Evolutionary conservation across 2,329 filamentous ascomycete species (phyloP).

Genomic region (Aphanocladium album): DNA sequence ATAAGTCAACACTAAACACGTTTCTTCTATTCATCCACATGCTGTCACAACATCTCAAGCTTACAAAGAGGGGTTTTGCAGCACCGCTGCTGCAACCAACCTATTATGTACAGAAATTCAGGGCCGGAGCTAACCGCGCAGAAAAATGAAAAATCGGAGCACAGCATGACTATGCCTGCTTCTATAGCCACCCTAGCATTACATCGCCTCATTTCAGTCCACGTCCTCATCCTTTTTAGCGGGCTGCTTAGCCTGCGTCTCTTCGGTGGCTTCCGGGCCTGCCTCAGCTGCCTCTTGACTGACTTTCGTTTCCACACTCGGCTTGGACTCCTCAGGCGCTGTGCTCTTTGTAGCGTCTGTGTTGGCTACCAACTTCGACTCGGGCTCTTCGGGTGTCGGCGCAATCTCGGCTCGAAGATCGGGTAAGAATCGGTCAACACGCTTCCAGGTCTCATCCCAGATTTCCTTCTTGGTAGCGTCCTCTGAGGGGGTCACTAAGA

Average conservation of each 20-base stretch:
- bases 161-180: neutral
- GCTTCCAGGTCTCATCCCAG: conserved; percentile 60
- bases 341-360: neutral
- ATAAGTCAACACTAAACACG: neutral
- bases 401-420: conserved; percentile 39
- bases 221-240: conserved; percentile 1
- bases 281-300: neutral
- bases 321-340: neutral
- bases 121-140: neutral
- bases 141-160: neutral
- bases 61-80: neutral
- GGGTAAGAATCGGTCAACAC: conserved; percentile 60
- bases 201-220: conserved; percentile 10
- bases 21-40: neutral
- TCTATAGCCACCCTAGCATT: neutral
- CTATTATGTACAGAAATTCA: conserved; percentile 5
- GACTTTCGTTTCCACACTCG: neutral
- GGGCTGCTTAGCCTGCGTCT: neutral
- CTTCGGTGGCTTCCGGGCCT: neutral
- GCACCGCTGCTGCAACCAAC: neutral
- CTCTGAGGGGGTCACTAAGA: conserved; percentile 65
- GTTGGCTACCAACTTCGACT: neutral
- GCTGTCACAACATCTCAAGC: neutral
- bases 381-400: conserved; percentile 6
- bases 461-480: conserved; percentile 51